phyloP scores from a whole-genome alignment of 169 alveolate species.

The Plasmodium vivax region DNA sequence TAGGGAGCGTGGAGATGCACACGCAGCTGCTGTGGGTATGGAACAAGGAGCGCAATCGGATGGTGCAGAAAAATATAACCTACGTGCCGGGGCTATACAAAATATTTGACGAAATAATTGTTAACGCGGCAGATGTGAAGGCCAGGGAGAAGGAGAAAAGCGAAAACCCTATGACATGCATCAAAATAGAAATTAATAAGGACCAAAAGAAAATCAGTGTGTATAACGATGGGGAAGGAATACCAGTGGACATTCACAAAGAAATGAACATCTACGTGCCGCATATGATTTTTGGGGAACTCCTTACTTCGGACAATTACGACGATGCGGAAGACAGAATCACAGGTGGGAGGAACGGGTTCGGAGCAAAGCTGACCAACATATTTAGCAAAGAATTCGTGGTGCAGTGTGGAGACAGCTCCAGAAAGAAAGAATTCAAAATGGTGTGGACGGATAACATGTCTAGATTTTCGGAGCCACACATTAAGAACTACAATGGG shows the following conservation, averaged over 20 bases:
- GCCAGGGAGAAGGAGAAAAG: slow-evolving; percentile 88
- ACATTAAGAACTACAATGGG: slow-evolving; percentile 84
- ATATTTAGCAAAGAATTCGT: slow-evolving; percentile 96
- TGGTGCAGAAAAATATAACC: slow-evolving; percentile 88
- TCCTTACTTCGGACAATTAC: slow-evolving; percentile 98
- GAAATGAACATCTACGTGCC: slow-evolving; percentile 98
- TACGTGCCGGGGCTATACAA: slow-evolving; percentile 99
- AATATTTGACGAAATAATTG: slow-evolving; percentile 98
- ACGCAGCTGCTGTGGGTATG: slow-evolving; percentile 96
- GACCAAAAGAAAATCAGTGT: slow-evolving; percentile 84
- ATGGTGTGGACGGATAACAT: slow-evolving; percentile 93
- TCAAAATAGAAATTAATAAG: slow-evolving; percentile 85
- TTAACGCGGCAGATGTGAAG: slow-evolving; percentile 99
- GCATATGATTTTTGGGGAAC: slow-evolving; percentile 98
- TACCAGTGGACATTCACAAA: slow-evolving; percentile 95
- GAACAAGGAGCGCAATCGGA: slow-evolving; percentile 86
- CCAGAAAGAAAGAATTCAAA: slow-evolving; percentile 87
- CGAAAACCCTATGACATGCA: slow-evolving; percentile 86
- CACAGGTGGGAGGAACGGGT: slow-evolving; percentile 99
- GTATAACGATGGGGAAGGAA: slow-evolving; percentile 88
- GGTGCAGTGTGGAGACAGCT: slow-evolving; percentile 96
- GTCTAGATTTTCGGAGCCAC: slow-evolving; percentile 90
- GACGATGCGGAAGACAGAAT: slow-evolving; percentile 98
- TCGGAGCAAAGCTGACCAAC: slow-evolving; percentile 99
- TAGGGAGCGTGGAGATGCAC: slow-evolving; percentile 95